Conservation (phyloP, 306 rosid species). For the Ochetophila trinervis region DNA sequence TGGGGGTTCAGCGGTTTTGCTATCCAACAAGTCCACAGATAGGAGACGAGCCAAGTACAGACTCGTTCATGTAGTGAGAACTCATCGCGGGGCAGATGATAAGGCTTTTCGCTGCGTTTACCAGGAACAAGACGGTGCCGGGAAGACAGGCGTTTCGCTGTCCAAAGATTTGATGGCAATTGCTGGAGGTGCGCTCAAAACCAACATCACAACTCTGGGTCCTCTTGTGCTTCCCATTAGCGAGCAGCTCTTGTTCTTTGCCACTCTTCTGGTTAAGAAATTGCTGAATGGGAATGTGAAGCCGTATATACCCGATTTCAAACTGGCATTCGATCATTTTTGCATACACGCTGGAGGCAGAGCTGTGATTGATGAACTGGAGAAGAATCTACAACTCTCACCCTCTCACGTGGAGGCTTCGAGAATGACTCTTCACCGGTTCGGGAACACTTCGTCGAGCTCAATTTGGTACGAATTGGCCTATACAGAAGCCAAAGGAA, state of each 20-base stretch:
- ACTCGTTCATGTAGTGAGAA: slow-evolving; percentile 67
- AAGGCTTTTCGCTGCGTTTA: slow-evolving; percentile 70
- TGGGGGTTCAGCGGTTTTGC: slow-evolving; percentile 54
- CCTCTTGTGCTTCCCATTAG: slow-evolving; percentile 78
- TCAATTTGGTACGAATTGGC: slow-evolving; percentile 82
- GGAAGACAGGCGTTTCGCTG: slow-evolving; percentile 71
- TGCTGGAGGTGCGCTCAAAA: slow-evolving; percentile 70
- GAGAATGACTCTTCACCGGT: slow-evolving; percentile 72
- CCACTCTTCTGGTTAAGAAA: slow-evolving; percentile 52
- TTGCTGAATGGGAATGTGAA: slow-evolving; percentile 44
- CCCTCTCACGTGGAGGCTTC: slow-evolving; percentile 78
- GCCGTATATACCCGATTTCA: slow-evolving; percentile 77
- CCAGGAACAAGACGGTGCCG: slow-evolving; percentile 65
- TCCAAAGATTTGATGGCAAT: slow-evolving; percentile 80
- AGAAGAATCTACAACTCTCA: slow-evolving; percentile 65
- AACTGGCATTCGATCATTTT: slow-evolving; percentile 75
- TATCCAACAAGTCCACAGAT: slow-evolving; percentile 51
- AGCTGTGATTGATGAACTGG: slow-evolving; percentile 81
- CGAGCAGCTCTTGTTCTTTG: slow-evolving; percentile 71
- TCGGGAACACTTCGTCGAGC: slow-evolving; percentile 82
- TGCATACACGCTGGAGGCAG: slow-evolving; percentile 81
- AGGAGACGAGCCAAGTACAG: slow-evolving; percentile 55
- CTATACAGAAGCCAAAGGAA: slow-evolving; percentile 66
- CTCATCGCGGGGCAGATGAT: slow-evolving; percentile 66
- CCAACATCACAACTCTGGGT: slow-evolving; percentile 68